A percentile compares a stretch with the other conserved stretches of the same genome.
These are phyloP conservation scores for Plantago coronopus DNA, from an alignment of 305 asterid genomes.

Conservation along the genomic window DNA sequence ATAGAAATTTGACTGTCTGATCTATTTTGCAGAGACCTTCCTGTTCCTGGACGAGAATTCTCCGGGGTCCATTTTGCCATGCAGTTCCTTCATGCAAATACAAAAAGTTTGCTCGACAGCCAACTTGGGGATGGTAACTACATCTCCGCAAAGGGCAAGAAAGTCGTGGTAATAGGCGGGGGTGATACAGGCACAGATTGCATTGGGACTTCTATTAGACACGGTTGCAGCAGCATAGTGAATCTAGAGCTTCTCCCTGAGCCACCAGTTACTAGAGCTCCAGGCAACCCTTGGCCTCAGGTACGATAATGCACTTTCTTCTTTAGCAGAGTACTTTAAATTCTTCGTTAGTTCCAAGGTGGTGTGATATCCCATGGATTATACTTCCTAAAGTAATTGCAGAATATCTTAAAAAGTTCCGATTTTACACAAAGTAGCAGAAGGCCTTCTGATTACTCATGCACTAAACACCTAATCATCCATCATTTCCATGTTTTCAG, in stretches of 20 bases:
- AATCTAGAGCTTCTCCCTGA: slow-evolving; percentile 92
- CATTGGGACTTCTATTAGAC: slow-evolving; percentile 95
- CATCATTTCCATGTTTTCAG: slow-evolving; percentile 36
- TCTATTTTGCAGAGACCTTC: slow-evolving; percentile 72
- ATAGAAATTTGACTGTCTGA: not conserved
- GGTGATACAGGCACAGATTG: slow-evolving; percentile 99
- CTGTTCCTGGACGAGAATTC: slow-evolving; percentile 93
- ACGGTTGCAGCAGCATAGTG: slow-evolving; percentile 72
- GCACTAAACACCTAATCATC: not conserved
- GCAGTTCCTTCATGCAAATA: slow-evolving; percentile 97
- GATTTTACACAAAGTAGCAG: no score
- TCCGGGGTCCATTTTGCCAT: slow-evolving; percentile 97
- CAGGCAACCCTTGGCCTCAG: slow-evolving; percentile 99
- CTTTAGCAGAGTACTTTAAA: slow-evolving; percentile 2
- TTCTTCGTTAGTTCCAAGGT: no score
- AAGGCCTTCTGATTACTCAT: not conserved
- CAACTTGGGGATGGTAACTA: slow-evolving; percentile 76
- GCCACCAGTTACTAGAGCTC: slow-evolving; percentile 88
- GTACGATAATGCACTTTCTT: slow-evolving; percentile 35
- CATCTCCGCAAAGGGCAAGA: slow-evolving; percentile 96
- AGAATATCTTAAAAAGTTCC: no score
- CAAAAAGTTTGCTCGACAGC: slow-evolving; percentile 92
- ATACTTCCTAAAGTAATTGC: no score
- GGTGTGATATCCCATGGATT: no score
- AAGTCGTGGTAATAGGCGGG: slow-evolving; percentile 97